phyloP scores from a whole-genome alignment of 345 rosid genomes.

The Linum trigynum region DNA sequence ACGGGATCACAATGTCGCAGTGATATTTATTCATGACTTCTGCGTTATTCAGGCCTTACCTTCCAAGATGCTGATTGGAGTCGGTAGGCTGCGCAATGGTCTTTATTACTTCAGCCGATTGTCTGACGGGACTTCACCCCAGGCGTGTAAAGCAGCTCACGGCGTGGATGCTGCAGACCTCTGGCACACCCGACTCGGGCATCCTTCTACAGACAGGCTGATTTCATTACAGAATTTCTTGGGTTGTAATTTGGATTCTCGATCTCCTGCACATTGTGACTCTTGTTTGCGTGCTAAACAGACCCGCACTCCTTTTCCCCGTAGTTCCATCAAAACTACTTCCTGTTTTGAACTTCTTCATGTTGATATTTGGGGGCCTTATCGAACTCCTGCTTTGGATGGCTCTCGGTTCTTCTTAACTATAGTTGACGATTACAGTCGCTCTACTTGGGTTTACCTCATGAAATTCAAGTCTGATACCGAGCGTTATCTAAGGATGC shows the following conservation, averaged over 20 bases:
- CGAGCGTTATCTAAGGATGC: neutral
- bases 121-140: neutral
- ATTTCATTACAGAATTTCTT: neutral
- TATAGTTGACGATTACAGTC: neutral
- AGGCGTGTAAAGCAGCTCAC: neutral
- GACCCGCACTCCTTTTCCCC: neutral
- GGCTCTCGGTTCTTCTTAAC: neutral
- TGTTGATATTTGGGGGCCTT: neutral
- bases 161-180: neutral
- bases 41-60: conserved; percentile 6
- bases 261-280: neutral
- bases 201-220: neutral
- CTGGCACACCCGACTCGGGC: neutral
- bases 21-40: neutral
- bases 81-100: neutral
- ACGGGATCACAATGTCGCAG: neutral
- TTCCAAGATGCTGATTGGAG: conserved; percentile 13
- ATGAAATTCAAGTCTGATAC: neutral
- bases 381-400: neutral
- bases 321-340: neutral
- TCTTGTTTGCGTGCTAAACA: neutral
- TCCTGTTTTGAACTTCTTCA: neutral
- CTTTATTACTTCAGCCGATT: conserved; percentile 2
- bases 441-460: neutral
- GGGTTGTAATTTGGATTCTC: neutral